These are phyloP conservation scores for Corinectria fuckeliana DNA, from an alignment of 2,329 filamentous ascomycete genomes.

Conservation along the genomic window DNA sequence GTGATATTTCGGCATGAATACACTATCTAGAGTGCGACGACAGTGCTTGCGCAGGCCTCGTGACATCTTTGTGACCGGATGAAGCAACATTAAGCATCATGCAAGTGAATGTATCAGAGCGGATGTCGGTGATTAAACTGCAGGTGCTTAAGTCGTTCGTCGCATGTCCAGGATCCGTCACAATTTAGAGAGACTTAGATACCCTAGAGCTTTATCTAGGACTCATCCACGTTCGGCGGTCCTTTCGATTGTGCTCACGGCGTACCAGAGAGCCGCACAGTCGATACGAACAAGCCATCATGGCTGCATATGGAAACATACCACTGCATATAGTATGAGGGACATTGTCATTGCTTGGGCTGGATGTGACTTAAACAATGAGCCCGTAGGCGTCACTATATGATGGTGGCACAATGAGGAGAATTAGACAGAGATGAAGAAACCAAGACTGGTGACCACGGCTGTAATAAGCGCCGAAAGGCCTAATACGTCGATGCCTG, in stretches of 20 bases:
- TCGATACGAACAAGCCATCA: conserved; percentile 24
- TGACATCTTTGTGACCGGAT: neutral
- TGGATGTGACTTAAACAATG: conserved; percentile 56
- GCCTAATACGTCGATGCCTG: conserved; percentile 74
- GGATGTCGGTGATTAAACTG: neutral
- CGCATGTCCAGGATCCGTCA: neutral
- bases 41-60: neutral
- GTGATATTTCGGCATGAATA: neutral
- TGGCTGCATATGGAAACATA: conserved; percentile 24
- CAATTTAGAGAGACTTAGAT: conserved; percentile 11
- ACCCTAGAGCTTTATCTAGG: conserved; percentile 24
- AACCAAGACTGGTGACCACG: conserved; percentile 69
- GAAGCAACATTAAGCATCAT: neutral
- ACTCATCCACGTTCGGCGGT: conserved; percentile 33
- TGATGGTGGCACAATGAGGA: conserved; percentile 81
- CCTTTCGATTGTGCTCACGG: conserved; percentile 28
- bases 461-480: conserved; percentile 74
- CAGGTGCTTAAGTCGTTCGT: neutral
- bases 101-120: neutral
- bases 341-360: accelerated
- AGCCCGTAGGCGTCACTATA: conserved; percentile 84
- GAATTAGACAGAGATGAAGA: conserved; percentile 73
- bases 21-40: neutral
- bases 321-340: conserved; percentile 10
- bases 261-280: conserved; percentile 26